Conservation (phyloP, 2,329 filamentous ascomycete genomes). For the Neonectria hederae region DNA sequence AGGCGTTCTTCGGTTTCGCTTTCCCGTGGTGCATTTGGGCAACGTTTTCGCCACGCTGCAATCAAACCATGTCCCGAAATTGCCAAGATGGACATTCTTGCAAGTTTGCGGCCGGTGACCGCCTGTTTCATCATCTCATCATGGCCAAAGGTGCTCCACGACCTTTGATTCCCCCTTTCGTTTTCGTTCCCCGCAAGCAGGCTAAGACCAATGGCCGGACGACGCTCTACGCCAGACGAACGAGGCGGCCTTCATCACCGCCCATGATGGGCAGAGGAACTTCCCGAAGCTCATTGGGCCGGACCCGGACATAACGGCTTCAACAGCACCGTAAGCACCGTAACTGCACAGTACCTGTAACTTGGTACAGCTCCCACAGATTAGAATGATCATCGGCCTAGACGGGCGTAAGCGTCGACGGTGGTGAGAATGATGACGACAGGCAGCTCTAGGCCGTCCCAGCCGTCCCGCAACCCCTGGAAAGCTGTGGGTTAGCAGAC, state of each 20-base stretch:
- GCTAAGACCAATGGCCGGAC: not conserved
- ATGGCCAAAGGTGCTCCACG: slow-evolving; percentile 3
- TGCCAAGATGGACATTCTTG: slow-evolving; percentile 31
- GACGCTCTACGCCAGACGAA: not conserved
- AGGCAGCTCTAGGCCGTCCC: slow-evolving; percentile 5
- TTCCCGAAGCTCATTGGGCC: slow-evolving; percentile 15
- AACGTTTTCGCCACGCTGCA: slow-evolving; percentile 33
- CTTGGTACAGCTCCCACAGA: not conserved
- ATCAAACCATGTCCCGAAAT: slow-evolving; percentile 30
- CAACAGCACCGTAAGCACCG: not conserved
- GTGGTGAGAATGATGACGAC: slow-evolving; percentile 10
- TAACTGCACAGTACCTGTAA: not conserved
- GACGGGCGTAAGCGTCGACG: slow-evolving; percentile 15
- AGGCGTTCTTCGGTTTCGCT: slow-evolving; percentile 1
- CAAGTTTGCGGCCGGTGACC: slow-evolving; percentile 16
- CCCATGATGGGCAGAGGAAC: slow-evolving; percentile 4
- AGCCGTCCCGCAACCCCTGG: slow-evolving; percentile 5
- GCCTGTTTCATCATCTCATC: slow-evolving; percentile 36
- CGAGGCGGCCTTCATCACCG: slow-evolving; percentile 1
- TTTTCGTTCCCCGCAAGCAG: not conserved
- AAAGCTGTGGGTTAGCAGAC: slow-evolving; percentile 2
- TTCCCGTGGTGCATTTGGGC: not conserved
- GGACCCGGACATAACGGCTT: slow-evolving; percentile 14
- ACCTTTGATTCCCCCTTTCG: slow-evolving; percentile 11
- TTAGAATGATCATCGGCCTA: slow-evolving; percentile 11